phyloP scores from a whole-genome alignment of 495 filamentous ascomycete species.

The Tuber melanosporum region DNA sequence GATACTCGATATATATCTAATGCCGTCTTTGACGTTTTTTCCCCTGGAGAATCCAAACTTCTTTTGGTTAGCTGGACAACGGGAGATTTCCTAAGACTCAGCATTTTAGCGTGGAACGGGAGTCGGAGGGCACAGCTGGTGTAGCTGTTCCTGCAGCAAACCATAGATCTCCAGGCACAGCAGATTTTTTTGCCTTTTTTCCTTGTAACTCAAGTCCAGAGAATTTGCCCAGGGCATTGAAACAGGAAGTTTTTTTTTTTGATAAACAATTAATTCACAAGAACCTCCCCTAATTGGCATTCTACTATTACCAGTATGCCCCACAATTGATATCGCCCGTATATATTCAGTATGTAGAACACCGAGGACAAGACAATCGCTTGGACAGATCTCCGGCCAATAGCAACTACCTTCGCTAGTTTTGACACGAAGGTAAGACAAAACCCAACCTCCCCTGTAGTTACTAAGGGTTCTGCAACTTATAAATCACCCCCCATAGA shows the following conservation, averaged over 20 bases:
- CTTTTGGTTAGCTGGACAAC: not conserved
- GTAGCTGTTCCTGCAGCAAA: not conserved
- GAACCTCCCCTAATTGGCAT: not conserved
- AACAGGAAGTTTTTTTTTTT: not conserved
- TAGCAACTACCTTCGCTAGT: not conserved
- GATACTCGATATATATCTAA: not conserved
- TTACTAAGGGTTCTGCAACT: not conserved
- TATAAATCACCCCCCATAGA: not conserved
- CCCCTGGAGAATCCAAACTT: not conserved
- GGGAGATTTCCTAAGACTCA: not conserved
- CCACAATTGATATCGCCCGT: not conserved
- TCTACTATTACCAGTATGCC: not conserved
- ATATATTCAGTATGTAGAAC: not conserved
- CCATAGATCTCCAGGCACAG: not conserved
- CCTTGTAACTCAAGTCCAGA: not conserved
- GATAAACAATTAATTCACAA: not conserved
- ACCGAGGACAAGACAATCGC: not conserved
- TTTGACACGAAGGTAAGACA: not conserved
- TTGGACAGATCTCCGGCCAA: not conserved
- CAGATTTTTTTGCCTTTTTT: not conserved
- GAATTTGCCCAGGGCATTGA: not conserved
- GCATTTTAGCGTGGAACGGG: not conserved
- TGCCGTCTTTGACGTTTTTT: not conserved
- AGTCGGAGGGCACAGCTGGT: not conserved
- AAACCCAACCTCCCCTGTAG: not conserved